Evolutionary conservation across 306 rosid species (phyloP).

Genomic region (Geum urbanum): DNA sequence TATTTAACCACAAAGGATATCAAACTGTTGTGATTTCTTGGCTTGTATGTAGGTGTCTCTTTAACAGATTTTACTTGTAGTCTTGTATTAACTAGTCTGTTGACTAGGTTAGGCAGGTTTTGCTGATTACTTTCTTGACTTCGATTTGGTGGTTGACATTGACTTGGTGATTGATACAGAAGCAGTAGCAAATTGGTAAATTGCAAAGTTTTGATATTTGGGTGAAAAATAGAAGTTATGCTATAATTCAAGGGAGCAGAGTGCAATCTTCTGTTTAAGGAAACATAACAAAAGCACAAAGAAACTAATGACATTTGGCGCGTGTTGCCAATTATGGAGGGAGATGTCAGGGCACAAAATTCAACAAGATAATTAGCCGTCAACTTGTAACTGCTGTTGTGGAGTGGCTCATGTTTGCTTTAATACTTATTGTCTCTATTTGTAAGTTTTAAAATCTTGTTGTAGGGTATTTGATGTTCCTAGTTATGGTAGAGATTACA

Average conservation of each 20-base stretch:
- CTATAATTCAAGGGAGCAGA: background rate
- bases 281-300: background rate
- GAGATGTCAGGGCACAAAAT: slow-evolving; percentile 5
- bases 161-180: too few species aligned
- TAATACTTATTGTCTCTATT: background rate
- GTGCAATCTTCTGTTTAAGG: background rate
- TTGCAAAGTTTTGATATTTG: background rate
- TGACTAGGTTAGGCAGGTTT: too few species aligned
- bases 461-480: too few species aligned
- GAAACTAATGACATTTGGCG: slow-evolving; percentile 1
- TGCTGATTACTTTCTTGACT: too few species aligned
- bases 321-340: background rate
- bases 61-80: too few species aligned
- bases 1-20: background rate
- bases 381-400: background rate
- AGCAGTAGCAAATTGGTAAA: background rate
- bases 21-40: background rate
- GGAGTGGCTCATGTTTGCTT: too few species aligned
- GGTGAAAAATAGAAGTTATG: too few species aligned
- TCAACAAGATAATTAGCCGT: background rate
- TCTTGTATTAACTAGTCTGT: too few species aligned
- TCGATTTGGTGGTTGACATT: too few species aligned
- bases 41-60: background rate
- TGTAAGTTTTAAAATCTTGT: background rate
- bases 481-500: too few species aligned